Evolutionary conservation across 345 rosid species (phyloP).

Genomic region (Melaleuca quinquenervia): DNA sequence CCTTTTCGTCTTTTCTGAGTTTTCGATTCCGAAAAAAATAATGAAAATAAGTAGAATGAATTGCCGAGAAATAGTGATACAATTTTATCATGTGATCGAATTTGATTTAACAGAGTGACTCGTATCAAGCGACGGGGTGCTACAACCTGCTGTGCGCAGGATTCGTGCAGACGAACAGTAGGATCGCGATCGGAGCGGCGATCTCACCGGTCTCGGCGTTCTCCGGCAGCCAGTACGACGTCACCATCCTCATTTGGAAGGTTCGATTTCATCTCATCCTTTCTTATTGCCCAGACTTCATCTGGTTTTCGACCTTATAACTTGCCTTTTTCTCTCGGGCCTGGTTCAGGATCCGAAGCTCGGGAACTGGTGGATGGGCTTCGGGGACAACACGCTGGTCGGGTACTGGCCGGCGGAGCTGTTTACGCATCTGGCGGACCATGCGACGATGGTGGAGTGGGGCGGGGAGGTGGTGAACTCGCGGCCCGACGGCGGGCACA

Average conservation of each 20-base stretch:
- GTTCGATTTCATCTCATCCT: conserved; percentile 7
- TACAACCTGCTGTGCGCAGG: conserved; percentile 94
- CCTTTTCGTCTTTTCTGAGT: not conserved
- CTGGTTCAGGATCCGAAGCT: conserved; percentile 60
- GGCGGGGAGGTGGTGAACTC: conserved; percentile 97
- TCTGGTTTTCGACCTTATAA: not conserved
- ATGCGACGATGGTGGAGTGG: conserved; percentile 94
- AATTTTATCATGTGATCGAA: not conserved
- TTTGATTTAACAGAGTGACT: conserved; percentile 52
- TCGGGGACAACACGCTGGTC: conserved; percentile 69
- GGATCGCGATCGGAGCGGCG: conserved; percentile 98
- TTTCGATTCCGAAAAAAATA: not conserved
- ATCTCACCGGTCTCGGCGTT: conserved; percentile 78
- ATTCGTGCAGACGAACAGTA: conserved; percentile 88
- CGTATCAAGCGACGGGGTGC: conserved; percentile 97
- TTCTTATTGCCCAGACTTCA: not conserved
- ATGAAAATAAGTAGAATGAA: fast-evolving
- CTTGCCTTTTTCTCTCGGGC: not conserved
- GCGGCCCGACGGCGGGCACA: conserved; percentile 68
- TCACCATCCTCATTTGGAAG: conserved; percentile 96
- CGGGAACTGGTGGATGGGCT: conserved; percentile 99
- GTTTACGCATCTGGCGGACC: conserved; percentile 79
- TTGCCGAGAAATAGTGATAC: not conserved
- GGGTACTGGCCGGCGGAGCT: conserved; percentile 99
- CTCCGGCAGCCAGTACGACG: conserved; percentile 63